phyloP scores from a whole-genome alignment of 441 rosid genomes.

The Dalechampia spathulata region DNA sequence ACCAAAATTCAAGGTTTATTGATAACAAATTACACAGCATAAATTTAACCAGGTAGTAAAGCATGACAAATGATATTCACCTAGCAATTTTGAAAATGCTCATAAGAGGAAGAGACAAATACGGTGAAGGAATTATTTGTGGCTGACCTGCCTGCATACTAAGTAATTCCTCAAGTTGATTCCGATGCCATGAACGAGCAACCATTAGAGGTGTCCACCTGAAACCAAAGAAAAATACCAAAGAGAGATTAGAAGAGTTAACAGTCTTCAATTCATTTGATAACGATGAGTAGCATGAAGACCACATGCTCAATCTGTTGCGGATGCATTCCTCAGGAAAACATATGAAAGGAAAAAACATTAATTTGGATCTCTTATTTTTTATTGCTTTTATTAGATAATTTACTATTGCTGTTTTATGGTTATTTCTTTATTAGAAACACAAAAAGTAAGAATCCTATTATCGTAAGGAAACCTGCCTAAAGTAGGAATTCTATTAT shows the following conservation, averaged over 20 bases:
- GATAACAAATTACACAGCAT: not conserved
- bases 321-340: too few relatives aligned
- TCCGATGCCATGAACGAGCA: conserved; percentile 87
- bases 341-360: too few relatives aligned
- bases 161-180: conserved; percentile 72
- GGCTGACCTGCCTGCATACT: conserved; percentile 34
- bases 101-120: conserved; percentile 81
- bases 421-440: too few relatives aligned
- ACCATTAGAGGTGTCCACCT: conserved; percentile 94
- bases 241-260: conserved; percentile 11
- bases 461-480: too few relatives aligned
- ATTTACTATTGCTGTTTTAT: too few relatives aligned
- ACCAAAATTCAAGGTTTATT: not conserved
- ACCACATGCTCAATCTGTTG: conserved; percentile 1
- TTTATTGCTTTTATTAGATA: too few relatives aligned
- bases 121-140: conserved; percentile 53
- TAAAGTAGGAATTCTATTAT: too few relatives aligned
- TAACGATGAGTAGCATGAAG: not conserved
- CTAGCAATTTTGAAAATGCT: conserved; percentile 89
- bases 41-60: not conserved
- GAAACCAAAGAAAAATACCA: too few relatives aligned
- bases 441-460: too few relatives aligned
- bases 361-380: too few relatives aligned
- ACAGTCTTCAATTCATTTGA: conserved; percentile 2
- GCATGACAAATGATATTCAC: conserved; percentile 29